Percentiles rank a stretch among this genome's conserved stretches.
Evolutionary conservation across 2,329 filamentous ascomycete species (phyloP).

Genomic region (Fusarium staphyleae): DNA sequence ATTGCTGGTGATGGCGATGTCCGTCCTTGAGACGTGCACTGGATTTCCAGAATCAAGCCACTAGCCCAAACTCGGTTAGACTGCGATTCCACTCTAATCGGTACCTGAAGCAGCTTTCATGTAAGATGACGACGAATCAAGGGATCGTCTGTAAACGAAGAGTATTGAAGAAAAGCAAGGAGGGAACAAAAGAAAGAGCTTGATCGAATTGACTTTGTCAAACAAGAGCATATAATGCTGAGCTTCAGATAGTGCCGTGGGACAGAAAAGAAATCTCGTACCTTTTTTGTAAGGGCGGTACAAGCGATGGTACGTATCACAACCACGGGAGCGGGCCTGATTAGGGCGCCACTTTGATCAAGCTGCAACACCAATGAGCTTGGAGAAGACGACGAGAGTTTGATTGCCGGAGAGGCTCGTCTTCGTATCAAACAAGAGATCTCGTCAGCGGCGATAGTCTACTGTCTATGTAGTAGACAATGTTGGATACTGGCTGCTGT

Average conservation of each 20-base stretch:
- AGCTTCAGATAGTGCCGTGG: not conserved
- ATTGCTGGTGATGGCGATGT: conserved; percentile 47
- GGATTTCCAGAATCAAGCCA: conserved; percentile 26
- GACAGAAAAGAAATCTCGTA: conserved; percentile 19
- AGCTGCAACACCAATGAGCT: conserved; percentile 32
- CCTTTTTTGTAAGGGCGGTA: conserved; percentile 19
- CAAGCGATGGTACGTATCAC: conserved; percentile 33
- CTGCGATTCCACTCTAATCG: conserved; percentile 22
- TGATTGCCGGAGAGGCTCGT: conserved; percentile 32
- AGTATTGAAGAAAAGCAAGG: not conserved
- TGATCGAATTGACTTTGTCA: not conserved
- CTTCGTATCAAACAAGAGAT: conserved; percentile 27
- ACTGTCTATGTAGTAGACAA: not conserved
- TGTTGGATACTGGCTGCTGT: conserved; percentile 13
- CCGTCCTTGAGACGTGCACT: conserved; percentile 35
- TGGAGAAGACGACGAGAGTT: conserved; percentile 24
- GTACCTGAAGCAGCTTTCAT: conserved; percentile 38
- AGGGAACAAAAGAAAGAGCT: not conserved
- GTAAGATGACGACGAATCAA: conserved; percentile 23
- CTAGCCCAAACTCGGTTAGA: conserved; percentile 37
- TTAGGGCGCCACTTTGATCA: conserved; percentile 38
- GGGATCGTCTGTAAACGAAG: conserved; percentile 7
- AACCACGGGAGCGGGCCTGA: conserved; percentile 27
- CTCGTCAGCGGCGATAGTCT: conserved; percentile 20
- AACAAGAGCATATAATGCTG: not conserved